These are phyloP conservation scores for Plenodomus tracheiphilus DNA, from an alignment of 2,329 filamentous ascomycete genomes.

Conservation along the genomic window DNA sequence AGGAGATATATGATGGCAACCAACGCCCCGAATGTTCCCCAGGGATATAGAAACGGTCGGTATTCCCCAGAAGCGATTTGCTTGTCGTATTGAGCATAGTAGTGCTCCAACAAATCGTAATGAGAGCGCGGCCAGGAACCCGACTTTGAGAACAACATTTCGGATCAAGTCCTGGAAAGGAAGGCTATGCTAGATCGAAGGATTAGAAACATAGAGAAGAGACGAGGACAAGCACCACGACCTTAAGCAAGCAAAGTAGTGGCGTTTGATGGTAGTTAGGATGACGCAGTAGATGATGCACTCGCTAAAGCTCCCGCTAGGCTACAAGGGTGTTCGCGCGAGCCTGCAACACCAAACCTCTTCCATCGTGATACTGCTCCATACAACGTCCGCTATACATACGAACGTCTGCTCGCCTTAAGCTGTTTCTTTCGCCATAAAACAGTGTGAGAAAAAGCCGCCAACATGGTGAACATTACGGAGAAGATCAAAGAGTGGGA, in stretches of 20 bases:
- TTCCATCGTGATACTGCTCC: conserved; percentile 31
- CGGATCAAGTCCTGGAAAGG: background rate
- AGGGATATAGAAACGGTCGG: conserved; percentile 51
- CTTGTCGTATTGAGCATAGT: conserved; percentile 46
- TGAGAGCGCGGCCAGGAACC: conserved; percentile 38
- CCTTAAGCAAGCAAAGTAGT: conserved; percentile 15
- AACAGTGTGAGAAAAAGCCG: conserved; percentile 9
- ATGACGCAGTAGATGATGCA: conserved; percentile 35
- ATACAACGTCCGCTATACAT: conserved; percentile 14
- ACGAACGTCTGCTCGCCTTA: conserved; percentile 5
- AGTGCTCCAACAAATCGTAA: conserved; percentile 38
- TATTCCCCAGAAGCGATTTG: conserved; percentile 45
- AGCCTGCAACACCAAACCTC: conserved; percentile 42
- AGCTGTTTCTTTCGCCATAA: conserved; percentile 7
- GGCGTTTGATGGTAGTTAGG: conserved; percentile 12
- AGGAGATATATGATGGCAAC: conserved; percentile 55
- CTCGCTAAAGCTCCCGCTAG: conserved; percentile 26
- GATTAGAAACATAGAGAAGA: background rate
- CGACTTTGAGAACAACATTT: conserved; percentile 15
- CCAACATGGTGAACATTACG: conserved; percentile 95
- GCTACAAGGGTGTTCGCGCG: conserved; percentile 12
- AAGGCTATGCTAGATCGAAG: background rate
- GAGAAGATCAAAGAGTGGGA: conserved; percentile 99
- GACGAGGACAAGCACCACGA: conserved; percentile 1
- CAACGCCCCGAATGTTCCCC: conserved; percentile 43